Evolutionary conservation across 2,329 filamentous ascomycete genomes (phyloP).

Genomic region (Colletotrichum spaethianum): DNA sequence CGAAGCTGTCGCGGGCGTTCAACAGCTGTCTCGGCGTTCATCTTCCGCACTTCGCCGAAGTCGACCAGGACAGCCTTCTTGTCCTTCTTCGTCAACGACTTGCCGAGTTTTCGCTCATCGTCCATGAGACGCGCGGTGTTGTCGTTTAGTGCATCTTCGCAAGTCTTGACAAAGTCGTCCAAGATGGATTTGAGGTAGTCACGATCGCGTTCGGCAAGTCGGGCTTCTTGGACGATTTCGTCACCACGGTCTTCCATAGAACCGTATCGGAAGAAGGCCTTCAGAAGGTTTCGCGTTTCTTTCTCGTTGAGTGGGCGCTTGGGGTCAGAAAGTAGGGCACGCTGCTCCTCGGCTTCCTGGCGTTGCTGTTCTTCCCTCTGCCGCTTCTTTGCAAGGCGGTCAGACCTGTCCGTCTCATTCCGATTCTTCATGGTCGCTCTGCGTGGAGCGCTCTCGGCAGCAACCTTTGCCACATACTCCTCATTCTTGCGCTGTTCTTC

Average conservation of each 20-base stretch:
- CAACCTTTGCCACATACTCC: constrained; percentile 83
- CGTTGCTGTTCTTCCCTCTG: constrained; percentile 78
- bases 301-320: constrained; percentile 92
- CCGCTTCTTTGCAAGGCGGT: constrained; percentile 76
- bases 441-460: constrained; percentile 89
- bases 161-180: constrained; percentile 77
- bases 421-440: constrained; percentile 75
- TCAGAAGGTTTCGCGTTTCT: constrained; percentile 91
- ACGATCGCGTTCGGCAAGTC: constrained; percentile 84
- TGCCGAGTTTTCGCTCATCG: constrained; percentile 86
- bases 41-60: constrained; percentile 91
- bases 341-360: constrained; percentile 81
- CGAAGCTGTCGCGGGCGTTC: constrained; percentile 92
- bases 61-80: constrained; percentile 97
- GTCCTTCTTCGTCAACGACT: constrained; percentile 93
- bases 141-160: constrained; percentile 72
- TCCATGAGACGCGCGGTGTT: constrained; percentile 82
- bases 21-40: constrained; percentile 95
- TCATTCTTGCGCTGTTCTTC: constrained; percentile 89
- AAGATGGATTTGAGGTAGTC: constrained; percentile 85
- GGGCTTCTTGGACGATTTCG: constrained; percentile 89
- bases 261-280: constrained; percentile 91
- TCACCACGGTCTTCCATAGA: constrained; percentile 90
- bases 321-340: constrained; percentile 83
- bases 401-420: constrained; percentile 73